A percentile compares a stretch with the other conserved stretches of the same genome.
phyloP scores from a whole-genome alignment of 108 stramenopile species.

The Epipyxis sp. region DNA sequence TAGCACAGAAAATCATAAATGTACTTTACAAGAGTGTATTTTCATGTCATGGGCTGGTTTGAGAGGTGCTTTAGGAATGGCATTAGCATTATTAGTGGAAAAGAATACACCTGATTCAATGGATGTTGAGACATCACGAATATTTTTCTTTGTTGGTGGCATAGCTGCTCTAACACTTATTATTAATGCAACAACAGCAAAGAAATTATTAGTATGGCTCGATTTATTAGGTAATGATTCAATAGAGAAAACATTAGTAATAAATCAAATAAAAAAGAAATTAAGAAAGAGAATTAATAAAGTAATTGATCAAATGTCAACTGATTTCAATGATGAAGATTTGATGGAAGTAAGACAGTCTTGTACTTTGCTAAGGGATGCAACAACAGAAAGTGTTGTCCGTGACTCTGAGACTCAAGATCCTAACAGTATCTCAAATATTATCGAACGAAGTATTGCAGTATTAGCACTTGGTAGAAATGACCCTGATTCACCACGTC shows the following conservation, averaged over 20 bases:
- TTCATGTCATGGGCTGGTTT: slow-evolving; percentile 55
- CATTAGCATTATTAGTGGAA: slow-evolving; percentile 56
- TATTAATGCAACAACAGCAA: slow-evolving; percentile 55
- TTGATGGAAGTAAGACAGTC: not conserved
- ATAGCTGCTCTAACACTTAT: slow-evolving; percentile 62
- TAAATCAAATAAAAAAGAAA: not conserved
- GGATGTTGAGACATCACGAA: slow-evolving; percentile 31
- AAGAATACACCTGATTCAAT: slow-evolving; percentile 19
- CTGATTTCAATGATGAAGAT: not conserved
- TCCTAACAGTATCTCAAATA: not conserved
- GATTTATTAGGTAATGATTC: slow-evolving; percentile 31
- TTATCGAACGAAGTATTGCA: no score
- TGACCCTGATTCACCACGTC: no score
- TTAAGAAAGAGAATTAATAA: not conserved
- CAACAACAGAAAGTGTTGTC: not conserved
- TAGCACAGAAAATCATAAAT: slow-evolving; percentile 11
- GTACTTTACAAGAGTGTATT: slow-evolving; percentile 33
- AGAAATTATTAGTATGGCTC: slow-evolving; percentile 41
- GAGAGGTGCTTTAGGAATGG: slow-evolving; percentile 63
- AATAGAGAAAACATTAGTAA: slow-evolving; percentile 16
- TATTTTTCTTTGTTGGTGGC: slow-evolving; percentile 57
- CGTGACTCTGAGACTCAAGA: not conserved
- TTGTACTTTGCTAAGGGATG: not conserved
- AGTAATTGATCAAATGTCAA: not conserved
- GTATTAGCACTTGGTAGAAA: no score